Base-by-base conservation (phyloP, 306 rosid species). In the Cucurbita ficifolia region DNA sequence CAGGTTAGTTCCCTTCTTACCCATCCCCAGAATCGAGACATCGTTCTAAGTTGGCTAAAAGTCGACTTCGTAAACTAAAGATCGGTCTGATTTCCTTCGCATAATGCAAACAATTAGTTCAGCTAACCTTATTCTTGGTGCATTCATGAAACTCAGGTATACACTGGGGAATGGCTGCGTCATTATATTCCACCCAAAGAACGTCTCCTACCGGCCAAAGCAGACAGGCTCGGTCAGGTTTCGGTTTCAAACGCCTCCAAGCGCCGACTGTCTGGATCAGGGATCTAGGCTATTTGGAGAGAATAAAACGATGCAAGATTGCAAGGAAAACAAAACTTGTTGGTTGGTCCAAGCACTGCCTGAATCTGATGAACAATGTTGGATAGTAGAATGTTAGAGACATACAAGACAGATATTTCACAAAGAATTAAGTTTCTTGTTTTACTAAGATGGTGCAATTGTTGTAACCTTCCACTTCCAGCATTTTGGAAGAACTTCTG, bases 131-230 rank as follows among this genome's bases (percentile, higher is more conserved):
- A 40, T 67, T 65, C 29, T 73, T 36, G 7, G 76, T 72, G 75
- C 24, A 11, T 74, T 69, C 45, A 72, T 62, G 59, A 63, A 62
- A 62, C 80, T 56, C 82, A 92, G 97, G 97, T 88, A 64, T 92
- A 92, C 56, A 77, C 76, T 62, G 97, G 96, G 70, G 91, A 77
- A 70, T 92, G 96, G 97, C 80, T 92, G 81, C 79, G 91, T 50
- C 92, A 88, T 72, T 89, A 88, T 60, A 67, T 82, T 75, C 86
- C 96, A 21, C 75, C 79, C 6, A 78, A 82, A 57, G 88, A 86
- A 77, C 75, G 96, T 53, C 67, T 79, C 22, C 78, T 54, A 35
- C 63, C 87, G 21, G 60, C 49, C 11, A 84, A 81, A 61, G 85
- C 84, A 7, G 96, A 92, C 77, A 85, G 78, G 81, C 95, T 89